Evolutionary conservation across 306 rosid species (phyloP).

Genomic region (Astragalus glycyphyllos): DNA sequence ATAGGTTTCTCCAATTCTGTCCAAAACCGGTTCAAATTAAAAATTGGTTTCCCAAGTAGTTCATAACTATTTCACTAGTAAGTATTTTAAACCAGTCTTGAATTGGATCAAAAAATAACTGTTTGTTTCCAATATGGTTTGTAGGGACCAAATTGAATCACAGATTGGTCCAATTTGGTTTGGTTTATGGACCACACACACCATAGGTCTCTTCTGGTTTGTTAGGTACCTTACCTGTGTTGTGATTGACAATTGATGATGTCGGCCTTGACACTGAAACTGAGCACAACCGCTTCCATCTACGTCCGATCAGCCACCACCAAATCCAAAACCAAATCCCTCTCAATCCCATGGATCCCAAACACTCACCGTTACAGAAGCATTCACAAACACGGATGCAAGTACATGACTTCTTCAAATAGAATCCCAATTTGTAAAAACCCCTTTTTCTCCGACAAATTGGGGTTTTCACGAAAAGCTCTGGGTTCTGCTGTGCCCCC

Average conservation of each 20-base stretch:
- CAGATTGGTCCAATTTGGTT: no score
- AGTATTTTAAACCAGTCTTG: no score
- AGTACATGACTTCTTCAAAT: neutral
- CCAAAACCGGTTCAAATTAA: no score
- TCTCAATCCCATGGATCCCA: neutral
- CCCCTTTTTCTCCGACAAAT: slow-evolving; percentile 37
- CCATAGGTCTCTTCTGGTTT: no score
- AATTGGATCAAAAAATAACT: no score
- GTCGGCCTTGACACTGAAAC: neutral
- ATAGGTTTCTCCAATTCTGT: no score
- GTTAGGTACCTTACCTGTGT: no score
- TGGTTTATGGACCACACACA: no score
- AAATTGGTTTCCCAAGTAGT: no score
- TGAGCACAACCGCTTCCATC: slow-evolving; percentile 20
- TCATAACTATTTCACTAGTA: no score
- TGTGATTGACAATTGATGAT: neutral
- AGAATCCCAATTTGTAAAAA: slow-evolving; percentile 10
- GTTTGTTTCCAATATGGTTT: no score
- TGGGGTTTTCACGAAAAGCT: slow-evolving; percentile 41
- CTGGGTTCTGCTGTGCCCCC: slow-evolving; percentile 56
- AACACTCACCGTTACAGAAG: neutral
- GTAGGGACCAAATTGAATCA: no score
- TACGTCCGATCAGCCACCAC: neutral
- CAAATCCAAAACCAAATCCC: neutral
- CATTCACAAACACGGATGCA: neutral